These are phyloP conservation scores for Globisporangium nunn DNA, from an alignment of 352 stramenopile genomes.

Conservation along the genomic window DNA sequence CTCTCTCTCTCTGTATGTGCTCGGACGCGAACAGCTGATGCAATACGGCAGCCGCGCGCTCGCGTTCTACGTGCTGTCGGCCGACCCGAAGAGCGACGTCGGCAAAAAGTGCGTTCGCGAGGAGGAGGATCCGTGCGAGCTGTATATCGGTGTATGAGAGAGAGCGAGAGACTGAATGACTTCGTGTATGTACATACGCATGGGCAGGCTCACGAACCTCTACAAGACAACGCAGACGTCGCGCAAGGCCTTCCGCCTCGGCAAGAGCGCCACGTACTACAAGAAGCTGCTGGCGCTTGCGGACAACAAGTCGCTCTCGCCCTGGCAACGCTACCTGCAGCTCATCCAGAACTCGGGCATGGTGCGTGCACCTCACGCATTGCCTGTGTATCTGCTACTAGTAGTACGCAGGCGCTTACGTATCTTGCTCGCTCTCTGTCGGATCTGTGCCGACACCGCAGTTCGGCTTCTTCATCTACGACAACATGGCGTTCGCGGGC, in stretches of 20 bases:
- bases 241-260: conserved; percentile 80
- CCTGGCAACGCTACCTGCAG: conserved; percentile 37
- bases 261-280: conserved; percentile 78
- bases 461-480: conserved; percentile 82
- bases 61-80: conserved; percentile 71
- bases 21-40: conserved; percentile 30
- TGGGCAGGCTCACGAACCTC: conserved; percentile 40
- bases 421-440: not conserved
- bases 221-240: conserved; percentile 80
- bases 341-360: conserved; percentile 79
- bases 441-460: not conserved
- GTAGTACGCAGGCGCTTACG: not conserved
- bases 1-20: not conserved
- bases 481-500: conserved; percentile 82
- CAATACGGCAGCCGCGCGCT: conserved; percentile 81
- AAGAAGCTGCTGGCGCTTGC: conserved; percentile 60
- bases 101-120: conserved; percentile 38
- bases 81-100: conserved; percentile 77
- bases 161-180: too few species aligned
- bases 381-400: not conserved
- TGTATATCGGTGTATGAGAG: too few species aligned
- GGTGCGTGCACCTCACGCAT: conserved; percentile 11
- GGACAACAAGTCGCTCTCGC: conserved; percentile 36
- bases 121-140: too few species aligned
- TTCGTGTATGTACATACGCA: too few species aligned